Base-by-base conservation (phyloP, 306 rosid species). In the Dalbergia cochinchinensis region DNA sequence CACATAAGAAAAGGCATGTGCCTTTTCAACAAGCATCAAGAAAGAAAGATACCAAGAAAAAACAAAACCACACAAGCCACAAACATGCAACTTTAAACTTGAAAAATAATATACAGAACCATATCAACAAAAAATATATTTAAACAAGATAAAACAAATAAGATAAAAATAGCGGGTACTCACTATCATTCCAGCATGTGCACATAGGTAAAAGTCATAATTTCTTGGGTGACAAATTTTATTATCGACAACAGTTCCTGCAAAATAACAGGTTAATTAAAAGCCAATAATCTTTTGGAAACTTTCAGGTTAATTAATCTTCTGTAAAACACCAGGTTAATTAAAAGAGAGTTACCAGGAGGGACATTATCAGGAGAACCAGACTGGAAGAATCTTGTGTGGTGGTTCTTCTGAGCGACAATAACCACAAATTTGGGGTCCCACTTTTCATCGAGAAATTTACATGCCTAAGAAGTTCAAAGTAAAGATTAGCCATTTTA, bases 151-250 rank as follows among this genome's bases (percentile, higher is more conserved):
- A 9, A 3, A 18, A 8, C 7, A 72, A 54, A 8, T 0, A 2
- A 7, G 6, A 11, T n/a, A 11, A 31, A 6, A 41, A 58, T 34
- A 42, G 8, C 1, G 26, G 34, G 47, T 53, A 89, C 98, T 87
- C 71, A 96, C 99, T 3, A 96, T 96, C 98, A 93, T 93, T 73
- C 99, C 99, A 3, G 97, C 98, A 75, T 96, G 99, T 0, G 99
- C 99, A 83, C 99, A 96, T 48, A 96, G 87, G 78, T 96, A 96
- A 82, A 96, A 96, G 80, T 96, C 98, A 62, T 96, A 89, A 84
- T 91, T 96, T 55, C 91, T 81, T 3, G 98, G 98, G 81, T 96
- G 99, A 69, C 99, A 93, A 39, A 96, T 88, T 88, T 74, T 91
- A 69, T 93, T 96, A 85, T 96, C 99, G 4, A 96, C 82, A 42